Conservation (phyloP, 805 yeast genomes). For the Pichia deserticola region DNA sequence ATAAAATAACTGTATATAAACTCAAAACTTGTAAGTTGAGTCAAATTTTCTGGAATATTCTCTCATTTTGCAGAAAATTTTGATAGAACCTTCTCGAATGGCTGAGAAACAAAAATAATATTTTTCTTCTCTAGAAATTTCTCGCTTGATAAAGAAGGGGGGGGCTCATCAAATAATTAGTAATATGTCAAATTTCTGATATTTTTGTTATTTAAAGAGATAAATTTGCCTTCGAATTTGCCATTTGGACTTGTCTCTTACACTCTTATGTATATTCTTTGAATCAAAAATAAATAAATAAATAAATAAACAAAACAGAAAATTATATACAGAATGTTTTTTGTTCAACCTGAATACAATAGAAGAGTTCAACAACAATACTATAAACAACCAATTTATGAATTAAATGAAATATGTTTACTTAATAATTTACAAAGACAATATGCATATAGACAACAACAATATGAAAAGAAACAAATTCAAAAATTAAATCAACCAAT, state of each 20-base stretch:
- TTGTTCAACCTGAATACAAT: slow-evolving; percentile 13
- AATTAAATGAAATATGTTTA: slow-evolving; percentile 2
- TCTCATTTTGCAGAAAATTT: too few species aligned
- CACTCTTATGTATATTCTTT: too few species aligned
- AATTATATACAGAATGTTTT: slow-evolving; percentile 12
- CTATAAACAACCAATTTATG: neutral
- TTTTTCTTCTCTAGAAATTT: slow-evolving; percentile 3
- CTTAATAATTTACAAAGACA: slow-evolving; percentile 6
- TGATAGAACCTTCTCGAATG: too few species aligned
- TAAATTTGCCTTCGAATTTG: too few species aligned
- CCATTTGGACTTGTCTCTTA: too few species aligned
- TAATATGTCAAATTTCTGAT: neutral
- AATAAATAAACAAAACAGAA: neutral
- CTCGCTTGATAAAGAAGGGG: neutral
- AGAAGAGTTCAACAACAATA: neutral
- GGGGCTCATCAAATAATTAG: neutral
- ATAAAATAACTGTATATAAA: too few species aligned
- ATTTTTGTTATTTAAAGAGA: too few species aligned
- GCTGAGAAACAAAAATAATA: neutral
- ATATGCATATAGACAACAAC: slow-evolving; percentile 6
- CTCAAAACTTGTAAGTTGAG: too few species aligned
- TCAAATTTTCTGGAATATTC: neutral
- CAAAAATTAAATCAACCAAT: slow-evolving; percentile 8
- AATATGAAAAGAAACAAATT: slow-evolving; percentile 5
- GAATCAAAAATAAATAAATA: neutral